Percentiles rank a stretch among this genome's conserved stretches.
These are phyloP conservation scores for Sindora glabra DNA, from an alignment of 306 rosid genomes.

Conservation along the genomic window DNA sequence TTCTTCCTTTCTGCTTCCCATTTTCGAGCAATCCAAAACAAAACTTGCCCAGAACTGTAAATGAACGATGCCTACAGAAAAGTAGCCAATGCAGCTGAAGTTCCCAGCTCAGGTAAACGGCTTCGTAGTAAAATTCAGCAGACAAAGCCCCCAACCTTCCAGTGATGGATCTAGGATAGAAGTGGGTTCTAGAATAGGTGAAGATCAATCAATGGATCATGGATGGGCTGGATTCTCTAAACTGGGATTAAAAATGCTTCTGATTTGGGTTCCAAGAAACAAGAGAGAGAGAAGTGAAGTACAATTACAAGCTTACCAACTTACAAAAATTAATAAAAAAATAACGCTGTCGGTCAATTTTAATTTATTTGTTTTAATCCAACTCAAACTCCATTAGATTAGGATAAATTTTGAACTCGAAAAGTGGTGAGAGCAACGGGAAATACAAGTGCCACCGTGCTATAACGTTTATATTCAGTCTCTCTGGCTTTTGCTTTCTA, in stretches of 20 bases:
- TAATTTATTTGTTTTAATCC: no score
- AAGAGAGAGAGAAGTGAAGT: no score
- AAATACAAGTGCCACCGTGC: background rate
- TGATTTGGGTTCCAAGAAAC: no score
- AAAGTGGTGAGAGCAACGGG: background rate
- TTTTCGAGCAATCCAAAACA: slow-evolving; percentile 12
- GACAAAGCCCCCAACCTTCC: background rate
- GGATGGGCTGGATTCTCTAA: no score
- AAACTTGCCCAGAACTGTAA: slow-evolving; percentile 16
- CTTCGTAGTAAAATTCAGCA: background rate
- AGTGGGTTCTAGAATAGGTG: background rate
- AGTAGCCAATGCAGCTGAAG: background rate
- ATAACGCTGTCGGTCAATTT: no score
- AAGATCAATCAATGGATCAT: background rate
- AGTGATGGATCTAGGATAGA: slow-evolving; percentile 22
- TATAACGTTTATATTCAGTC: background rate
- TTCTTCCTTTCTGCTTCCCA: slow-evolving; percentile 71
- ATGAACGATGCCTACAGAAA: background rate
- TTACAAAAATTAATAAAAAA: no score
- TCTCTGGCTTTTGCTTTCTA: background rate
- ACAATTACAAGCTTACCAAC: no score
- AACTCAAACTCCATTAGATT: background rate
- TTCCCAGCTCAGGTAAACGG: background rate
- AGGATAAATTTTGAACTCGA: background rate
- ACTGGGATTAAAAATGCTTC: no score